phyloP scores from a whole-genome alignment of 2,329 filamentous ascomycete genomes.

The Alternaria sp. region DNA sequence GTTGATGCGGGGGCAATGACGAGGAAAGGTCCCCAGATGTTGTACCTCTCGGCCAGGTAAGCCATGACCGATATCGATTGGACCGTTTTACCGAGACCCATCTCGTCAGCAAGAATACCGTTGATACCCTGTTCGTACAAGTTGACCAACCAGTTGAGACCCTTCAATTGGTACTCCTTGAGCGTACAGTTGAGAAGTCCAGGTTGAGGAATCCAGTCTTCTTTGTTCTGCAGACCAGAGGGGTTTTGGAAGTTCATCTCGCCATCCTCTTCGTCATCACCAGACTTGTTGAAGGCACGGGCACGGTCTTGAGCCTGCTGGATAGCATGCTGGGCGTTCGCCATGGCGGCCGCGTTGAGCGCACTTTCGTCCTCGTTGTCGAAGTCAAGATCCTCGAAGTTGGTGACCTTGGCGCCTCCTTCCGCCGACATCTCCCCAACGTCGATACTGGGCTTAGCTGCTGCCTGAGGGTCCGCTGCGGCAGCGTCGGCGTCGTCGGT shows the following conservation, averaged over 20 bases:
- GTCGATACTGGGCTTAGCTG: conserved; percentile 54
- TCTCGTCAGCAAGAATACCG: conserved; percentile 96
- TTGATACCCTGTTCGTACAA: conserved; percentile 99
- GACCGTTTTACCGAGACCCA: conserved; percentile 99
- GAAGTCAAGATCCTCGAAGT: conserved; percentile 94
- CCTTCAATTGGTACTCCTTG: conserved; percentile 99
- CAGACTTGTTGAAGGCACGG: conserved; percentile 82
- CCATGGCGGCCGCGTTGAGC: conserved; percentile 83
- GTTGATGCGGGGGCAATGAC: conserved; percentile 97
- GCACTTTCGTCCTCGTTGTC: conserved; percentile 90
- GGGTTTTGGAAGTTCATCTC: conserved; percentile 99
- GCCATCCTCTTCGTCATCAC: conserved; percentile 69
- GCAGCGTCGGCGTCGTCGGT: conserved; percentile 73
- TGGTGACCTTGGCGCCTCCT: conserved; percentile 76
- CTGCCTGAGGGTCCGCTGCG: conserved; percentile 47
- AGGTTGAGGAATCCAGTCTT: conserved; percentile 80
- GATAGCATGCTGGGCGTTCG: conserved; percentile 94
- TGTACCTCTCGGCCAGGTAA: conserved; percentile 94
- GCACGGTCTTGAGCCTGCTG: conserved; percentile 93
- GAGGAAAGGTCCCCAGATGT: conserved; percentile 97
- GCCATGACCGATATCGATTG: conserved; percentile 99
- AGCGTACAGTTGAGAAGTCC: conserved; percentile 91
- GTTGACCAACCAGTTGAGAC: conserved; percentile 98
- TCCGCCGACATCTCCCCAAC: conserved; percentile 56
- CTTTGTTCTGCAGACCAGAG: conserved; percentile 89